Percentiles rank a stretch among this genome's conserved stretches.
phyloP scores from a whole-genome alignment of 2,329 filamentous ascomycete genomes.

The Colletotrichum phormii region DNA sequence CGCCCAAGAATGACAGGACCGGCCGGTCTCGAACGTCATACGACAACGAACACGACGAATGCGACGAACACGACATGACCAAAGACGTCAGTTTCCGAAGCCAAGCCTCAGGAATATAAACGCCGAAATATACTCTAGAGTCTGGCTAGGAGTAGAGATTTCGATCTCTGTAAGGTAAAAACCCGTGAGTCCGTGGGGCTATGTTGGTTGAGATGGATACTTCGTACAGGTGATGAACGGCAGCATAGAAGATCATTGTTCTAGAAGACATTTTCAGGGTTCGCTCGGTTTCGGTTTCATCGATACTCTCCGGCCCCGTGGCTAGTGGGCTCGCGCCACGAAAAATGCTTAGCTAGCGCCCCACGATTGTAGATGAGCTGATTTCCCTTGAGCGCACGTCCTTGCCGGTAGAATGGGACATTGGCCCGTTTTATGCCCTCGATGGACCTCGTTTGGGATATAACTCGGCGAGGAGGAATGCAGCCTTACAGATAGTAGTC shows the following conservation, averaged over 20 bases:
- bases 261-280: conserved; percentile 6
- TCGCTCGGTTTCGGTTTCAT: conserved; percentile 24
- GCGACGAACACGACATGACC: neutral
- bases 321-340: neutral
- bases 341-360: neutral
- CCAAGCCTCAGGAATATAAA: too few relatives aligned
- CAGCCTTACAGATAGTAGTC: conserved; percentile 14
- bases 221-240: neutral
- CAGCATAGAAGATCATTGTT: conserved; percentile 1
- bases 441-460: neutral
- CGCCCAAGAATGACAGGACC: neutral
- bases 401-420: neutral
- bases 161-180: neutral
- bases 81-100: neutral
- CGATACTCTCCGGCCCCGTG: neutral
- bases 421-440: neutral
- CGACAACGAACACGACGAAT: too few relatives aligned
- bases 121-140: neutral
- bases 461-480: neutral
- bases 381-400: neutral
- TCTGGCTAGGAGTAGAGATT: neutral
- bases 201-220: neutral
- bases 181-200: conserved; percentile 7
- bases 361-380: neutral
- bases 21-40: too few relatives aligned